Conservation (phyloP, 176 grass and related monocot species). For the Tillandsia leiboldiana region DNA sequence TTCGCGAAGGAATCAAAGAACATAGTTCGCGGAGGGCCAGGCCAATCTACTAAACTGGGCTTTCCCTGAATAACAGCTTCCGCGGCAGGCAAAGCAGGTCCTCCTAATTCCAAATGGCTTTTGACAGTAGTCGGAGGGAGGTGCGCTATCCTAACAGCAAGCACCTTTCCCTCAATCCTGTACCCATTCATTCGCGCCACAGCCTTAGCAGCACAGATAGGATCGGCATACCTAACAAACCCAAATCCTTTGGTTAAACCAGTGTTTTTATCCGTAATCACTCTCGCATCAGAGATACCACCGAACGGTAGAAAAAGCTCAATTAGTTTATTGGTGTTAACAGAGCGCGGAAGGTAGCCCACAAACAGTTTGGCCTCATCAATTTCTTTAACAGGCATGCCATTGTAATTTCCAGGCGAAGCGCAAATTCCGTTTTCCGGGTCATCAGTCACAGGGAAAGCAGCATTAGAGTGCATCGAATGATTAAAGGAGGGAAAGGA, state of each 20-base stretch:
- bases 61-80: slow-evolving; percentile 18
- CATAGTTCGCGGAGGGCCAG: slow-evolving; percentile 10
- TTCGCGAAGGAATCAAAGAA: background rate
- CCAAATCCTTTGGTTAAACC: slow-evolving; percentile 42
- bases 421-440: background rate
- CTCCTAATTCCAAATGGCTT: slow-evolving; percentile 12
- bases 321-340: slow-evolving; percentile 35
- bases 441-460: background rate
- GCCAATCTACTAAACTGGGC: slow-evolving; percentile 23
- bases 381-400: slow-evolving; percentile 22
- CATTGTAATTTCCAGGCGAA: background rate
- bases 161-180: slow-evolving; percentile 35
- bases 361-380: slow-evolving; percentile 47
- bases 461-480: background rate
- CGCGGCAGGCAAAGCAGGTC: background rate
- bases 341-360: slow-evolving; percentile 36
- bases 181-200: slow-evolving; percentile 51
- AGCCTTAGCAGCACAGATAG: slow-evolving; percentile 34
- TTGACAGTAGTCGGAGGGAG: slow-evolving; percentile 21
- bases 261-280: slow-evolving; percentile 25
- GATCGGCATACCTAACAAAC: slow-evolving; percentile 47
- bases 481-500: background rate
- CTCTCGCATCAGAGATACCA: slow-evolving; percentile 40
- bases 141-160: slow-evolving; percentile 41
- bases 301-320: slow-evolving; percentile 64